Base-by-base conservation (phyloP, 495 filamentous ascomycete genomes). In the Niebla homalea region DNA sequence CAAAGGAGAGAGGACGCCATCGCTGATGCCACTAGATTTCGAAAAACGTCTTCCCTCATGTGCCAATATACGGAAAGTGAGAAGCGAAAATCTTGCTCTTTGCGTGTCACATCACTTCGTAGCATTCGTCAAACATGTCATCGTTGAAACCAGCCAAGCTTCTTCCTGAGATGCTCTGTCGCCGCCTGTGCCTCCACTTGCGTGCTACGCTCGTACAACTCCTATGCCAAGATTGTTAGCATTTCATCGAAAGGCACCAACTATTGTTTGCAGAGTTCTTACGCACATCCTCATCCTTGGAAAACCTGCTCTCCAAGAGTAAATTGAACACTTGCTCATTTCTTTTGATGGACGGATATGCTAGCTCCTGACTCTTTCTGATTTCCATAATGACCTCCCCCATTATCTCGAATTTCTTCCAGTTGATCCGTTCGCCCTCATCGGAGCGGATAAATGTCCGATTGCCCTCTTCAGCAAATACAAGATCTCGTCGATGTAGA, bases 391-490 rank as follows among this genome's bases (percentile, higher is more conserved):
- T 75, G 21, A 95, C 84, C 51, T 96, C 89, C 4, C 88, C 87
- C 69, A 97, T 82, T 18, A 98, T 83, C 69, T 97, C 89, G 57
- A 97, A 97, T 60, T 98, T 98, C 69, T 84, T 88, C 92, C 92
- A 98, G 61, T 96, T 97, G 60, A 98, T 87, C 37, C 85, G 74
- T 50, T 84, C 80, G 16, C 70, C 74, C 50, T 83, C 79, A 45
- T 67, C 71, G 20, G 83, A 76, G 19, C 80, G 81, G 10, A 95
- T 70, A 60, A 93, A 89, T 12, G 92, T 97, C 53, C 75, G 74
- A 63, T 92, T 96, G 20, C 92, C 92, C 65, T 93, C 86, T 61
- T 94, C 87, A 4, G 92, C 92, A 18, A 84, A 83, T 5, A 94
- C 87, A 25, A 98, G 70, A 65, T 98, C 92, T 35, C 88, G 76